Percentiles rank a stretch among this genome's conserved stretches.
Conservation (phyloP, 352 stramenopile species). For the Phytopythium ostracodes region DNA sequence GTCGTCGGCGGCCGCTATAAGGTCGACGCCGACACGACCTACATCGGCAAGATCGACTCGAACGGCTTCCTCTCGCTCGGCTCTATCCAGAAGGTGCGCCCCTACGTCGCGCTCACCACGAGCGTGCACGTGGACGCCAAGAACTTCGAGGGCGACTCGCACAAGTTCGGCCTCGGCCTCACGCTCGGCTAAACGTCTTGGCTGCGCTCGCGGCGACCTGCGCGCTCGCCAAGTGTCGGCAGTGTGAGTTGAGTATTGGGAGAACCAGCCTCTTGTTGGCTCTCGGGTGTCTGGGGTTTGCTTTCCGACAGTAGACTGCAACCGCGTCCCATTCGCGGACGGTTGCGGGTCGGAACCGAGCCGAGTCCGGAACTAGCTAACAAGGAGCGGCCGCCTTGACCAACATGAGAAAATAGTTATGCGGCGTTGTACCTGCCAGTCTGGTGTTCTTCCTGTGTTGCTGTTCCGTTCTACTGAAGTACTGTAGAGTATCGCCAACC, state of each 20-base stretch:
- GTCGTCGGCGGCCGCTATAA: constrained; percentile 80
- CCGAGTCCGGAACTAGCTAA: neutral
- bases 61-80: constrained; percentile 83
- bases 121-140: constrained; percentile 87
- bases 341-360: neutral
- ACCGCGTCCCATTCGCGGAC: neutral
- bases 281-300: no score
- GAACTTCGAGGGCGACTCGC: constrained; percentile 88
- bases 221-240: neutral
- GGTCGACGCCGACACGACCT: constrained; percentile 76
- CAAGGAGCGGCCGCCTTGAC: neutral
- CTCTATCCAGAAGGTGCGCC: constrained; percentile 82
- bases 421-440: neutral
- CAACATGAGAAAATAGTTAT: constrained; percentile 1
- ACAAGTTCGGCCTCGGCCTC: constrained; percentile 90
- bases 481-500: no score
- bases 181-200: constrained; percentile 84
- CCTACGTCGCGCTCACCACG: constrained; percentile 78
- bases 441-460: no score
- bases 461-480: no score
- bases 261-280: neutral
- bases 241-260: neutral
- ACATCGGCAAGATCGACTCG: constrained; percentile 84
- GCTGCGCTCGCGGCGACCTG: no score
- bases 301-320: no score